Conservation (phyloP, 768 basidiomycete genomes). For the Tephrocybe sp. region DNA sequence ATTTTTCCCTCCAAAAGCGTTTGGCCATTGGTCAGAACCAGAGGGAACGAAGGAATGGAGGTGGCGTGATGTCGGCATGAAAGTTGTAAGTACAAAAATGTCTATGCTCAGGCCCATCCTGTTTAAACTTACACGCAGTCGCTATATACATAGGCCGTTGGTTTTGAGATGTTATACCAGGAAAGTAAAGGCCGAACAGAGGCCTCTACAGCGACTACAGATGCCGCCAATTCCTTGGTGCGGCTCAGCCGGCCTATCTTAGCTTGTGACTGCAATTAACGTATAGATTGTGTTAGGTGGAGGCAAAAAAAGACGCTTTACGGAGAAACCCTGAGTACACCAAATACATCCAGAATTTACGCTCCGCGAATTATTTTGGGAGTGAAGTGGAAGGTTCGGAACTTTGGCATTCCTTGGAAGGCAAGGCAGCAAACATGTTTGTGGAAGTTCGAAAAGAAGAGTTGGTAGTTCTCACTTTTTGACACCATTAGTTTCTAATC, state of each 20-base stretch:
- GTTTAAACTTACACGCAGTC: conserved; percentile 3
- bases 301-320: conserved; percentile 68
- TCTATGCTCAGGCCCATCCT: not conserved
- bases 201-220: conserved; percentile 29
- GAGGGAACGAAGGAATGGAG: conserved; percentile 69
- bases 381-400: conserved; percentile 74
- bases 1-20: conserved; percentile 88
- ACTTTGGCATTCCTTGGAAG: conserved; percentile 72
- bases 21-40: conserved; percentile 67
- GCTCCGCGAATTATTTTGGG: conserved; percentile 71
- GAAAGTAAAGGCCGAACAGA: conserved; percentile 66
- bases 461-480: conserved; percentile 42
- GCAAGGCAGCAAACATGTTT: conserved; percentile 67
- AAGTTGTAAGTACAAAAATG: conserved; percentile 66
- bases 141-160: conserved; percentile 62
- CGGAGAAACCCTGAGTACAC: conserved; percentile 63
- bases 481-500: not conserved
- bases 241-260: conserved; percentile 19
- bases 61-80: conserved; percentile 88
- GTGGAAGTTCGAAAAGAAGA: conserved; percentile 58
- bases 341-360: conserved; percentile 68
- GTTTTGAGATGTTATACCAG: conserved; percentile 95
- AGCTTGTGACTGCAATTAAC: conserved; percentile 3
- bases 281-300: conserved; percentile 35
- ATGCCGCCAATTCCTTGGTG: conserved; percentile 47